Conservation (phyloP, 192 early-diverging fungal species). For the Coemansia sp. region DNA sequence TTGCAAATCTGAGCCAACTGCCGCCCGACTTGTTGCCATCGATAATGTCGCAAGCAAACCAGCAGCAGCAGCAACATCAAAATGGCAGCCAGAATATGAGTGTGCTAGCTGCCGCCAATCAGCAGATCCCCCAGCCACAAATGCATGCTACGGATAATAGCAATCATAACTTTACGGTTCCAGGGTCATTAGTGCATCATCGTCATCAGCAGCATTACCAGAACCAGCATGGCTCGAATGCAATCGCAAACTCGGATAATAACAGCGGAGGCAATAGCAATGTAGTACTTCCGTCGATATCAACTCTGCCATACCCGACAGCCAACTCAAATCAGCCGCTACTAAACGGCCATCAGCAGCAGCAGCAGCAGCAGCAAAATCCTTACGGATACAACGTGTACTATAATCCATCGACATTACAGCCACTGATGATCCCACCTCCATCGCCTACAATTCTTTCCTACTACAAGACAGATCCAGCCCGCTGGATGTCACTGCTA, state of each 20-base stretch:
- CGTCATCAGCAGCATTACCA: neutral
- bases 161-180: conserved; percentile 25
- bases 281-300: conserved; percentile 22
- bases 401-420: conserved; percentile 26
- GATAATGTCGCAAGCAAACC: conserved; percentile 26
- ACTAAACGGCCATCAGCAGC: conserved; percentile 5
- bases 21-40: conserved; percentile 45
- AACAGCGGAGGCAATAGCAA: conserved; percentile 1
- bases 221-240: neutral
- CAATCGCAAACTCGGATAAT: neutral
- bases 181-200: conserved; percentile 17
- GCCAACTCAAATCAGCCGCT: conserved; percentile 6
- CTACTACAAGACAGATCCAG: conserved; percentile 53
- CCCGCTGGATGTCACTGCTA: conserved; percentile 46
- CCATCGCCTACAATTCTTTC: conserved; percentile 57
- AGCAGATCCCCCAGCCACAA: conserved; percentile 8
- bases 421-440: conserved; percentile 54
- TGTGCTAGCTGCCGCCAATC: conserved; percentile 26
- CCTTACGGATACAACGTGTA: conserved; percentile 24
- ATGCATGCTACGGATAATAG: conserved; percentile 7
- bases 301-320: conserved; percentile 8
- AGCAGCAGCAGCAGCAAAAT: conserved; percentile 9
- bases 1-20: conserved; percentile 43
- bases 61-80: conserved; percentile 15
- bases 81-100: conserved; percentile 22